These are phyloP conservation scores for Medicago lupulina DNA, from an alignment of 306 rosid genomes.

Conservation along the genomic window DNA sequence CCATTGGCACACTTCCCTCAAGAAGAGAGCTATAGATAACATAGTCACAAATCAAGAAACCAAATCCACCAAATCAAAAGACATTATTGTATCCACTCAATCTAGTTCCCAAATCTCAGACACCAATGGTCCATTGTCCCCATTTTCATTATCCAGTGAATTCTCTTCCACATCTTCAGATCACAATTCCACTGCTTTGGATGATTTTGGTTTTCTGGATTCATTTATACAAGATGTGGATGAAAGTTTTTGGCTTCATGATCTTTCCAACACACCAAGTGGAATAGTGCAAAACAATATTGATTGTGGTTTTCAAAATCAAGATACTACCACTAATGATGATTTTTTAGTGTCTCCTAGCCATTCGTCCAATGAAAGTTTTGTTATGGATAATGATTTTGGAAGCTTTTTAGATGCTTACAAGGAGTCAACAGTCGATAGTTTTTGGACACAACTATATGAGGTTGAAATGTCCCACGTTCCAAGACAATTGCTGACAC, in stretches of 20 bases:
- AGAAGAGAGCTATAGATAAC: conserved; percentile 22
- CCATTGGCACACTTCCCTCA: conserved; percentile 54
- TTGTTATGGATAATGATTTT: background rate
- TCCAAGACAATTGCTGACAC: background rate
- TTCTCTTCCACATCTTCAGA: conserved; percentile 23
- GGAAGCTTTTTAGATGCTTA: conserved; percentile 22
- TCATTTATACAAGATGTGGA: background rate
- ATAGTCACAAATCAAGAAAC: background rate
- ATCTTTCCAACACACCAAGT: background rate
- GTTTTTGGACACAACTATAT: conserved; percentile 40
- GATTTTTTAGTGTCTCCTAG: conserved; percentile 26
- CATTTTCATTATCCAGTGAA: conserved; percentile 28
- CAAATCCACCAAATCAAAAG: conserved; percentile 13
- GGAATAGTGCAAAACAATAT: background rate
- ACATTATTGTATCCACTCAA: background rate
- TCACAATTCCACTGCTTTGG: background rate
- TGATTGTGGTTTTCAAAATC: background rate
- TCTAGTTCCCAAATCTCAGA: conserved; percentile 25
- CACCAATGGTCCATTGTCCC: conserved; percentile 1
- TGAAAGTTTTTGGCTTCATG: conserved; percentile 39
- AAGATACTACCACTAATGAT: background rate
- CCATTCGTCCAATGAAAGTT: conserved; percentile 1
- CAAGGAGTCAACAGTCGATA: conserved; percentile 7
- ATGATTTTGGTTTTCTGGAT: conserved; percentile 43
- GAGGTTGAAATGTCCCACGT: conserved; percentile 4